phyloP scores from a whole-genome alignment of 352 stramenopile genomes.

The Globisporangium alternatum region DNA sequence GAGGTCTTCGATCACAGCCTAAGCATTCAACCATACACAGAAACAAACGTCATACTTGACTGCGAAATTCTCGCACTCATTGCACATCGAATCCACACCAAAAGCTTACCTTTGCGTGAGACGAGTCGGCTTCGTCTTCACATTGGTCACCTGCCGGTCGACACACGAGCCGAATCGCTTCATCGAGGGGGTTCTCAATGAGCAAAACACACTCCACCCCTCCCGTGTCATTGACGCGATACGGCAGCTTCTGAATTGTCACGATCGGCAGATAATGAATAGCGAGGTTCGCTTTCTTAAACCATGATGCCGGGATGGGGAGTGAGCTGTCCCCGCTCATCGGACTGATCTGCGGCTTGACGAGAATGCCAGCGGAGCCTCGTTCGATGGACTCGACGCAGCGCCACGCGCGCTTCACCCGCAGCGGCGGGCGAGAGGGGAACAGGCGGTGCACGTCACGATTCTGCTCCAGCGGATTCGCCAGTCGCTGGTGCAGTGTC shows the following conservation, averaged over 20 bases:
- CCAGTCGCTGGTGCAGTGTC: conserved; percentile 56
- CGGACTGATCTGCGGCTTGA: conserved; percentile 90
- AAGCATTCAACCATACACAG: not conserved
- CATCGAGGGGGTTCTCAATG: conserved; percentile 82
- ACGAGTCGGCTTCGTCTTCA: not conserved
- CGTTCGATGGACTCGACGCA: conserved; percentile 82
- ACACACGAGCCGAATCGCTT: conserved; percentile 63
- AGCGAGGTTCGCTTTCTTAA: conserved; percentile 83
- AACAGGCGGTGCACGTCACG: conserved; percentile 45
- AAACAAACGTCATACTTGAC: not conserved
- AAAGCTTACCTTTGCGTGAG: conserved; percentile 31
- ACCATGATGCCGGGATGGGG: conserved; percentile 72
- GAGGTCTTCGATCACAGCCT: conserved; percentile 50
- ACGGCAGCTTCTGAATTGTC: conserved; percentile 63
- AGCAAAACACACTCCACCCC: conserved; percentile 54
- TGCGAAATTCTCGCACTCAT: no score
- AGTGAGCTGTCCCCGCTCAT: conserved; percentile 88
- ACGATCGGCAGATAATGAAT: conserved; percentile 76
- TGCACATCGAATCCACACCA: not conserved
- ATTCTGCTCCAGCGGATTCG: conserved; percentile 64
- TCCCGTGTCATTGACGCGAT: conserved; percentile 16
- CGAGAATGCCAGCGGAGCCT: conserved; percentile 76
- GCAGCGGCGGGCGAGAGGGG: conserved; percentile 63
- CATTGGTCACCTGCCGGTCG: conserved; percentile 11
- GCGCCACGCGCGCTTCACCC: conserved; percentile 81